These are phyloP conservation scores for Exophiala spinifera DNA, from an alignment of 2,329 filamentous ascomycete species.

Conservation along the genomic window DNA sequence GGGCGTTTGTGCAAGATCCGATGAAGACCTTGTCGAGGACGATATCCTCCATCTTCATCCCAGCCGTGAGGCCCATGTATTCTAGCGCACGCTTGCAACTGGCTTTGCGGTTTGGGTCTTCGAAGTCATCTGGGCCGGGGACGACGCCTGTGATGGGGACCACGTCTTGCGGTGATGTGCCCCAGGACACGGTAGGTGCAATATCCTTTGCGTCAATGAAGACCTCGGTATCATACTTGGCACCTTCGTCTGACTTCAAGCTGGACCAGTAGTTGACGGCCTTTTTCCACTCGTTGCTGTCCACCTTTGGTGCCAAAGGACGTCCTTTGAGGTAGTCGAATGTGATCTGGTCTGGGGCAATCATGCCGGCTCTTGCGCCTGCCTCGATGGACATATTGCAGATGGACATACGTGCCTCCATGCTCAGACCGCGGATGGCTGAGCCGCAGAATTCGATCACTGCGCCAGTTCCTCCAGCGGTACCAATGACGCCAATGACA, in stretches of 20 bases:
- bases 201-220: slow-evolving; percentile 92
- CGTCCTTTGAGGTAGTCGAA: slow-evolving; percentile 93
- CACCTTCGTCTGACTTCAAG: slow-evolving; percentile 79
- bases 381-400: slow-evolving; percentile 99
- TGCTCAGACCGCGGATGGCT: slow-evolving; percentile 81
- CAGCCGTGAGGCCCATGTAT: slow-evolving; percentile 90
- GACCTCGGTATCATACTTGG: slow-evolving; percentile 85
- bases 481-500: slow-evolving; percentile 90
- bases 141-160: slow-evolving; percentile 91
- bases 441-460: slow-evolving; percentile 98
- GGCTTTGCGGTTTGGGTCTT: slow-evolving; percentile 73
- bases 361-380: slow-evolving; percentile 92
- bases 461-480: slow-evolving; percentile 86
- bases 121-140: slow-evolving; percentile 83
- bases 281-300: slow-evolving; percentile 84
- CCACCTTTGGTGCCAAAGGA: slow-evolving; percentile 80
- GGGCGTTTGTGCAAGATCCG: slow-evolving; percentile 93
- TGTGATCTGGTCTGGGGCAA: slow-evolving; percentile 89
- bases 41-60: slow-evolving; percentile 90
- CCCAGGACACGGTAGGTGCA: slow-evolving; percentile 90
- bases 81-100: slow-evolving; percentile 78
- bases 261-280: slow-evolving; percentile 84
- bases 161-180: slow-evolving; percentile 93
- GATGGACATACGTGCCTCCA: slow-evolving; percentile 98
- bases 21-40: slow-evolving; percentile 94